Percentiles rank a stretch among this genome's conserved stretches.
phyloP scores from a whole-genome alignment of 1,139 yeast genomes.

The Hyphopichia burtonii region DNA sequence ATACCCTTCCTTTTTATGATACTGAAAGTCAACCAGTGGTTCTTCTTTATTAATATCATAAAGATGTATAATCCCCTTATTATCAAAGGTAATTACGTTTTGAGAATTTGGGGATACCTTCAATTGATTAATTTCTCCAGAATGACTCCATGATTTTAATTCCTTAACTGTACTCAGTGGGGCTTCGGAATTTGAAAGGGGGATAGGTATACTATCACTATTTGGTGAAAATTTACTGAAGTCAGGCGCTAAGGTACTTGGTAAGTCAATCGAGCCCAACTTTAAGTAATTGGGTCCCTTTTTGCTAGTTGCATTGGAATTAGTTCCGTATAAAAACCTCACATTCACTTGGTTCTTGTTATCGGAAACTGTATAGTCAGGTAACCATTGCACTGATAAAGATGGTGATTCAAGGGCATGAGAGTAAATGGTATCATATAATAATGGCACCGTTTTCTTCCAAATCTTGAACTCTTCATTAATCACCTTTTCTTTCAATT shows the following conservation, averaged over 20 bases:
- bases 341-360: slow-evolving; percentile 37
- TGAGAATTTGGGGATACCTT: slow-evolving; percentile 29
- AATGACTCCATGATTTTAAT: slow-evolving; percentile 49
- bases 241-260: slow-evolving; percentile 48
- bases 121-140: slow-evolving; percentile 53
- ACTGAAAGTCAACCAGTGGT: slow-evolving; percentile 43
- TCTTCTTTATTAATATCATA: slow-evolving; percentile 27
- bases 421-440: slow-evolving; percentile 77
- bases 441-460: slow-evolving; percentile 91
- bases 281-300: slow-evolving; percentile 43
- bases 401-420: slow-evolving; percentile 65
- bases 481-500: slow-evolving; percentile 48
- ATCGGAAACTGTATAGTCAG: slow-evolving; percentile 31
- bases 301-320: slow-evolving; percentile 27
- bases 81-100: slow-evolving; percentile 50
- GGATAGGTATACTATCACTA: slow-evolving; percentile 21
- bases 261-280: slow-evolving; percentile 47
- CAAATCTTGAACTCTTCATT: slow-evolving; percentile 85
- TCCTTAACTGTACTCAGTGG: slow-evolving; percentile 28
- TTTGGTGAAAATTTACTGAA: slow-evolving; percentile 19
- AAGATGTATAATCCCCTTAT: slow-evolving; percentile 47
- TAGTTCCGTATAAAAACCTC: slow-evolving; percentile 50
- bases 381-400: slow-evolving; percentile 50
- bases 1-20: slow-evolving; percentile 67
- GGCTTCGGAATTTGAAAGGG: slow-evolving; percentile 17